Percentiles rank a stretch among this genome's conserved stretches.
These are phyloP conservation scores for Epichloe glyceriae DNA, from an alignment of 2,329 filamentous ascomycete species.

Conservation along the genomic window DNA sequence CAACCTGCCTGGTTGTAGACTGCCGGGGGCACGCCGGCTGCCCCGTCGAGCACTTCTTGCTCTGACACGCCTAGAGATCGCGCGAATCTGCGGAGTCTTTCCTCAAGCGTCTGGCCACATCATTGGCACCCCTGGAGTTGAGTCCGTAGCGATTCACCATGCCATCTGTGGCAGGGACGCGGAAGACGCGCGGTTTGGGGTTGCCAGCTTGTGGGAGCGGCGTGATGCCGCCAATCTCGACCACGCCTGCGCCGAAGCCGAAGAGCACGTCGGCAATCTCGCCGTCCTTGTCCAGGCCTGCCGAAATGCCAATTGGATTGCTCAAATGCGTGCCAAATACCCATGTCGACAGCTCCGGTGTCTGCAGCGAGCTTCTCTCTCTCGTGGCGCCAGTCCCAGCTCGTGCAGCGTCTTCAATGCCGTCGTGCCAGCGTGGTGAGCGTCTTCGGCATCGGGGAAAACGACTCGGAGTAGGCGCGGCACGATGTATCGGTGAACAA, in stretches of 20 bases:
- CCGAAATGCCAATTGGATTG: conserved; percentile 91
- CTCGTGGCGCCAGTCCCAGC: conserved; percentile 67
- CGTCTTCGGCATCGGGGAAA: conserved; percentile 73
- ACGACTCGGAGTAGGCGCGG: conserved; percentile 53
- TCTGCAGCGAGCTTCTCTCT: conserved; percentile 41
- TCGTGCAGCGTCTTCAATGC: conserved; percentile 60
- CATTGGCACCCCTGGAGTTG: conserved; percentile 81
- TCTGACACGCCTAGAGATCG: conserved; percentile 58
- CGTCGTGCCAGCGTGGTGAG: conserved; percentile 68
- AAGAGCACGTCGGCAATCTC: conserved; percentile 79
- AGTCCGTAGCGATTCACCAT: conserved; percentile 94
- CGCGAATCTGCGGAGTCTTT: conserved; percentile 67
- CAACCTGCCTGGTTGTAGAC: conserved; percentile 59
- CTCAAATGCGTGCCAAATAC: conserved; percentile 67
- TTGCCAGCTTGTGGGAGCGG: conserved; percentile 83
- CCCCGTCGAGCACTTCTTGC: conserved; percentile 61
- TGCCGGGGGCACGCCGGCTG: conserved; percentile 73
- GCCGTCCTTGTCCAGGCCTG: conserved; percentile 87
- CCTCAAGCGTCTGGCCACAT: conserved; percentile 69
- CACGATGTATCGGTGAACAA: conserved; percentile 53
- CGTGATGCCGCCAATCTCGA: conserved; percentile 87
- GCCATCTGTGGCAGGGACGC: conserved; percentile 68
- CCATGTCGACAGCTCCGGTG: conserved; percentile 21
- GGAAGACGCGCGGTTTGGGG: conserved; percentile 75
- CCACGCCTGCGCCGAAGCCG: conserved; percentile 69